phyloP scores from a whole-genome alignment of 805 yeast genomes.

The Wickerhamiella qilinensis region DNA sequence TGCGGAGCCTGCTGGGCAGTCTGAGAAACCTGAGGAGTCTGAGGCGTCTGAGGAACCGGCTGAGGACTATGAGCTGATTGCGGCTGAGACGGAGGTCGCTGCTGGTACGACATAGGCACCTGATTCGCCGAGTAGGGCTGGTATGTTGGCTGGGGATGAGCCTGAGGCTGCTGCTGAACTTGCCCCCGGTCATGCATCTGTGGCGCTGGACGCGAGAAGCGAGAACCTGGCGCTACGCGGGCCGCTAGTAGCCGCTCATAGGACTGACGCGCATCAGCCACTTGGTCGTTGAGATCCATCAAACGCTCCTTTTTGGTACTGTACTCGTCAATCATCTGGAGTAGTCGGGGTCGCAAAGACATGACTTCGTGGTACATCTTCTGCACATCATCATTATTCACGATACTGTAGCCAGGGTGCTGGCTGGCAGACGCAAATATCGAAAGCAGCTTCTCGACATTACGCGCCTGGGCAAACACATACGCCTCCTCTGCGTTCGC shows the following conservation, averaged over 20 bases:
- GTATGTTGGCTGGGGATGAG: not conserved
- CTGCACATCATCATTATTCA: conserved; percentile 53
- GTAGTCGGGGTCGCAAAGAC: conserved; percentile 58
- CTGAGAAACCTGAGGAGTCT: too few relatives aligned
- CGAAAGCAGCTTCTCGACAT: conserved; percentile 56
- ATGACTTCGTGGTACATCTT: conserved; percentile 54
- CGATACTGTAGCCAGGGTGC: conserved; percentile 21
- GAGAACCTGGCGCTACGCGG: conserved; percentile 1
- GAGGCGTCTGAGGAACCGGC: too few relatives aligned
- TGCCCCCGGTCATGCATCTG: too few relatives aligned
- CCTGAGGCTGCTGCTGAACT: not conserved
- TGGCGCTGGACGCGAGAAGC: too few relatives aligned
- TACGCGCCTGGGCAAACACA: conserved; percentile 37
- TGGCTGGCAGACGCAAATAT: conserved; percentile 29
- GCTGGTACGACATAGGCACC: too few relatives aligned
- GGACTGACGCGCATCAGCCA: conserved; percentile 47
- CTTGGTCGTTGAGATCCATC: conserved; percentile 49
- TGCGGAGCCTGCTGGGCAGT: too few relatives aligned
- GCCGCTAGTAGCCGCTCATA: conserved; percentile 44
- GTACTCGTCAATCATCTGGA: conserved; percentile 61
- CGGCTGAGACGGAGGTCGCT: too few relatives aligned
- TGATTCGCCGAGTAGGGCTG: too few relatives aligned
- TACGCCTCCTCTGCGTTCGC: conserved; percentile 35
- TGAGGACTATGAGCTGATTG: too few relatives aligned
- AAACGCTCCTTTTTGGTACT: conserved; percentile 65